Conservation (phyloP, 2,329 filamentous ascomycete genomes). For the Septoria linicola region DNA sequence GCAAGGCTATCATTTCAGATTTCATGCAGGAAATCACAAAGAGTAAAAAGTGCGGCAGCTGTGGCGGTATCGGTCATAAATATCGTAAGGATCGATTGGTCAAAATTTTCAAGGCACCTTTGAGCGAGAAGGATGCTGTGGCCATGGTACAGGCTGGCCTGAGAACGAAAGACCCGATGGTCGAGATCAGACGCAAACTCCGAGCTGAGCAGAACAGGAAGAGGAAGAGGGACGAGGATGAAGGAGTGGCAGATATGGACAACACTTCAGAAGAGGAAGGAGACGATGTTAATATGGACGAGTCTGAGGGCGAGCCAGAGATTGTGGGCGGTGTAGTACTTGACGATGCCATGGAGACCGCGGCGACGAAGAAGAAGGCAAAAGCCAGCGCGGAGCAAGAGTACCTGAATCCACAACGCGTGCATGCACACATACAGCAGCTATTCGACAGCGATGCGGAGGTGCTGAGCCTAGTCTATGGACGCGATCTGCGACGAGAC, state of each 20-base stretch:
- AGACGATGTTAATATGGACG: constrained; percentile 45
- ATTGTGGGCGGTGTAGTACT: constrained; percentile 52
- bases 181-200: constrained; percentile 54
- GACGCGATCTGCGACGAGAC: constrained; percentile 24
- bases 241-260: constrained; percentile 68
- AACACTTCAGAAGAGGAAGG: constrained; percentile 45
- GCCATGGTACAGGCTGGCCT: constrained; percentile 72
- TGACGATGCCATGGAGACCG: constrained; percentile 46
- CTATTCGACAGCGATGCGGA: constrained; percentile 88
- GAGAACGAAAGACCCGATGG: constrained; percentile 68
- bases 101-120: constrained; percentile 86
- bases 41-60: constrained; percentile 67
- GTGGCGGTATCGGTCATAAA: constrained; percentile 69
- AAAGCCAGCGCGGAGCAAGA: constrained; percentile 56
- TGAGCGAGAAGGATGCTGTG: constrained; percentile 71
- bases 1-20: constrained; percentile 73
- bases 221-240: constrained; percentile 57
- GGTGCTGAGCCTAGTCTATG: constrained; percentile 77
- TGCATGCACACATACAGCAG: constrained; percentile 71
- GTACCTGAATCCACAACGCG: constrained; percentile 80
- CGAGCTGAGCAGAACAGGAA: constrained; percentile 41
- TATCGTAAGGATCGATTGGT: constrained; percentile 88
- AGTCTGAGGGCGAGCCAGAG: constrained; percentile 34
- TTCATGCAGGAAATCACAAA: constrained; percentile 74
- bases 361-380: constrained; percentile 36